Evolutionary conservation across 495 filamentous ascomycete species (phyloP), one percentile per base, ranked within the genome.

Genomic region (Penicillium alfredii): DNA sequence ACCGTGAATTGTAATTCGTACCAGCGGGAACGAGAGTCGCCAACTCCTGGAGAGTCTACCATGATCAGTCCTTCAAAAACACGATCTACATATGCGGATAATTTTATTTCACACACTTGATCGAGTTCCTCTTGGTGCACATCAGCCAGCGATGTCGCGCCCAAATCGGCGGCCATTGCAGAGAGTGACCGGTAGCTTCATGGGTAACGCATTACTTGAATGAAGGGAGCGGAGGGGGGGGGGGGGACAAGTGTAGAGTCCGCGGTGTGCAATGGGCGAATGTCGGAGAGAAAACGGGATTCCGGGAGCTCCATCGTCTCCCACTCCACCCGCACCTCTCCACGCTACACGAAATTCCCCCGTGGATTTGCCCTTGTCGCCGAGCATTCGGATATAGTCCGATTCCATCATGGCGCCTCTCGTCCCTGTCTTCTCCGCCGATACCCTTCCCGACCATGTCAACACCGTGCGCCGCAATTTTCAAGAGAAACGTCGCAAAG

Each of bases 81-180:
- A n/a, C 25, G 33, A 36, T 9, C 30, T 30, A n/a, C 24, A 24
- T 30, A 9, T 39, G 16, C 17, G 33, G 35, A 40, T 25, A n/a
- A n/a, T n/a, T n/a, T n/a, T n/a, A n/a, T n/a, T n/a, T 23, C 22
- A 47, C 75, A 27, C 65, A 86, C 84, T 72, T 82, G 72, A 52
- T 80, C 72, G 34, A 90, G 61, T 33, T 68, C 63, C 39, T 73
- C 74, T 55, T 78, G 76, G 42, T 78, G 70, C 30, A 86, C 69
- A 49, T 86, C 81, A 14, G 50, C 59, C 24, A 93, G 61, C 51
- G 90, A 52, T 38, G 71, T 71, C 37, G 69, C 71, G 19, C 88
- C 88, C 14, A 69, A 57, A 38, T 46, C 56, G 22, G 61, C 60
- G 34, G 63, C 61, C 63, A 69, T 66, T 11, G 27, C 20, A 10